Conservation (phyloP, 2,329 filamentous ascomycete genomes). For the Ophiosphaerella herpotricha region DNA sequence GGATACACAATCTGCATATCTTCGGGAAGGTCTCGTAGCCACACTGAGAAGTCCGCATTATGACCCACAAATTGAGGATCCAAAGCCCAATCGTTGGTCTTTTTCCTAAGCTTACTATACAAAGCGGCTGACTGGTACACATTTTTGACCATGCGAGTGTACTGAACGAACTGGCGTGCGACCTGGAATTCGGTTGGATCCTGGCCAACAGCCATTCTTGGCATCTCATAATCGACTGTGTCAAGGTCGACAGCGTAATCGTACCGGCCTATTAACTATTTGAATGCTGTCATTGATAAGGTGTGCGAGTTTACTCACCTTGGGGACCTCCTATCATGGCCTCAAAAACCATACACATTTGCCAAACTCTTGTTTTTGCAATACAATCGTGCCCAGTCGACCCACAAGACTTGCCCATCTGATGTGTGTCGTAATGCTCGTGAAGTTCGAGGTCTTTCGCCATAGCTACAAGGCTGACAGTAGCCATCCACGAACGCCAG, state of each 20-base stretch:
- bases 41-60: slow-evolving; percentile 75
- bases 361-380: slow-evolving; percentile 87
- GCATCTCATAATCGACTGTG: slow-evolving; percentile 74
- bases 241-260: slow-evolving; percentile 77
- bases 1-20: slow-evolving; percentile 81
- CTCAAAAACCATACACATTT: slow-evolving; percentile 82
- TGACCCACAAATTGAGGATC: slow-evolving; percentile 82
- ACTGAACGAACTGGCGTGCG: slow-evolving; percentile 83
- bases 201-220: slow-evolving; percentile 65
- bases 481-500: slow-evolving; percentile 95
- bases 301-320: slow-evolving; percentile 59
- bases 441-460: slow-evolving; percentile 88
- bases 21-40: slow-evolving; percentile 75
- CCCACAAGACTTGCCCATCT: slow-evolving; percentile 71
- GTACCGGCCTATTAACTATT: slow-evolving; percentile 59
- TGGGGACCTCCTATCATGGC: slow-evolving; percentile 93
- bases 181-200: slow-evolving; percentile 77
- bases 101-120: slow-evolving; percentile 74
- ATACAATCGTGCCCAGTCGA: slow-evolving; percentile 75
- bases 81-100: slow-evolving; percentile 81
- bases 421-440: slow-evolving; percentile 81
- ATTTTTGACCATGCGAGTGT: slow-evolving; percentile 76
- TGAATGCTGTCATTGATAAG: slow-evolving; percentile 6
- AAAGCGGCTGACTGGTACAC: slow-evolving; percentile 77
- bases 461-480: slow-evolving; percentile 91